phyloP scores from a whole-genome alignment of 495 filamentous ascomycete species.

The Chaetomidium leptoderma region DNA sequence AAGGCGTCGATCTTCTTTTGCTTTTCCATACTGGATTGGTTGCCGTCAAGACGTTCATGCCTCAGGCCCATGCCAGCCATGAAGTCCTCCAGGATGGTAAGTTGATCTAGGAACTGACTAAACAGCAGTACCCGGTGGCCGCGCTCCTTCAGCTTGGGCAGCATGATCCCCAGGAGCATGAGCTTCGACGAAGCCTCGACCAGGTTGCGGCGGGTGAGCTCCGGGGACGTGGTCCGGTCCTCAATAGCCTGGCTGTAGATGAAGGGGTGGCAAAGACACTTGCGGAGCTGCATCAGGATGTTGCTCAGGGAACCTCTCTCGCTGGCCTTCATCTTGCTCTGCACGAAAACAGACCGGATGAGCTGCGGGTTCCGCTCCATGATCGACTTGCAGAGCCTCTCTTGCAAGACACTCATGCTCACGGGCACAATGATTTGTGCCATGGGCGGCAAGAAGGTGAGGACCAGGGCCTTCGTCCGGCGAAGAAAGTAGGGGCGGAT shows the following conservation, averaged over 20 bases:
- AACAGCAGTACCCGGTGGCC: constrained; percentile 93
- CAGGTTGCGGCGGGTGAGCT: constrained; percentile 66
- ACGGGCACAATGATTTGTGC: constrained; percentile 92
- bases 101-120: constrained; percentile 87
- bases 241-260: constrained; percentile 87
- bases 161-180: constrained; percentile 76
- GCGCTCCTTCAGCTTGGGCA: constrained; percentile 82
- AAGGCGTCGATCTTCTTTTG: constrained; percentile 91
- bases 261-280: constrained; percentile 93
- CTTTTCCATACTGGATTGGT: constrained; percentile 71
- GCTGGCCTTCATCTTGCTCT: constrained; percentile 55
- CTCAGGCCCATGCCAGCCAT: constrained; percentile 62
- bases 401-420: constrained; percentile 86
- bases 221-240: constrained; percentile 56
- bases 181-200: constrained; percentile 91
- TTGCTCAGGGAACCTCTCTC: constrained; percentile 83
- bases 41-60: constrained; percentile 84
- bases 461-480: constrained; percentile 82
- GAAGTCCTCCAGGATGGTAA: constrained; percentile 91
- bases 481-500: constrained; percentile 70
- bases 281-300: constrained; percentile 91
- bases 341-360: constrained; percentile 78
- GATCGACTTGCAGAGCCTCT: constrained; percentile 92
- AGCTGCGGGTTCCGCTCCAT: constrained; percentile 81
- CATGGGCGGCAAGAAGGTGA: constrained; percentile 87